These are phyloP conservation scores for Boechera stricta DNA, from an alignment of 345 rosid species.

Conservation along the genomic window DNA sequence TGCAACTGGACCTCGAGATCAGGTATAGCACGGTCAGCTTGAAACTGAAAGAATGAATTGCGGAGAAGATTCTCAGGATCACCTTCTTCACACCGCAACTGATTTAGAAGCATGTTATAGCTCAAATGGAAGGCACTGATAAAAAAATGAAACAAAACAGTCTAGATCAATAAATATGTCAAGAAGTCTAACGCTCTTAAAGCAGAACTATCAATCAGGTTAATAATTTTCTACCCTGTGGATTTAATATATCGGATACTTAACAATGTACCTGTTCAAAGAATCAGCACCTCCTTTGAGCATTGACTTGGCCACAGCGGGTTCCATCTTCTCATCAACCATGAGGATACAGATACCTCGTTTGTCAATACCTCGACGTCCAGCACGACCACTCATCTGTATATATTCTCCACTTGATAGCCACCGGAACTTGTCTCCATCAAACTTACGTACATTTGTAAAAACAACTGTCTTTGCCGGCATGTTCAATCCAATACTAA, in stretches of 20 bases:
- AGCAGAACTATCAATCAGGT: constrained; percentile 13
- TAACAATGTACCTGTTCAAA: constrained; percentile 78
- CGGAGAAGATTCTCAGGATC: constrained; percentile 96
- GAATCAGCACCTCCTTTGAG: constrained; percentile 96
- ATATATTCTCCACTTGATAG: constrained; percentile 96
- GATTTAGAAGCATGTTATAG: constrained; percentile 98
- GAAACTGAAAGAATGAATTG: constrained; percentile 96
- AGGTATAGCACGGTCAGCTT: constrained; percentile 93
- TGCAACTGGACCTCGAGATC: constrained; percentile 71
- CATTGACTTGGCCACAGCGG: constrained; percentile 91
- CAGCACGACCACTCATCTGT: constrained; percentile 99
- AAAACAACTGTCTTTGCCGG: constrained; percentile 99
- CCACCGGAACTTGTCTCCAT: constrained; percentile 99
- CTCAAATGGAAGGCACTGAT: constrained; percentile 96
- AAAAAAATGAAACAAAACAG: constrained; percentile 34
- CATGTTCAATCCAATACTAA: constrained; percentile 99
- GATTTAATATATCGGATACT: constrained; percentile 5
- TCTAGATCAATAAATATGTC: constrained; percentile 19
- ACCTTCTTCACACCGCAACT: constrained; percentile 92
- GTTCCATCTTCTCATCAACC: constrained; percentile 97
- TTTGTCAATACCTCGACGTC: constrained; percentile 98
- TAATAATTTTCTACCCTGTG: constrained; percentile 3
- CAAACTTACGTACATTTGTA: constrained; percentile 97
- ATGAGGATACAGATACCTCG: constrained; percentile 95
- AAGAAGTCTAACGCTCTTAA: constrained; percentile 8